phyloP scores from a whole-genome alignment of 2,329 filamentous ascomycete species.

The Venturia carpophila region DNA sequence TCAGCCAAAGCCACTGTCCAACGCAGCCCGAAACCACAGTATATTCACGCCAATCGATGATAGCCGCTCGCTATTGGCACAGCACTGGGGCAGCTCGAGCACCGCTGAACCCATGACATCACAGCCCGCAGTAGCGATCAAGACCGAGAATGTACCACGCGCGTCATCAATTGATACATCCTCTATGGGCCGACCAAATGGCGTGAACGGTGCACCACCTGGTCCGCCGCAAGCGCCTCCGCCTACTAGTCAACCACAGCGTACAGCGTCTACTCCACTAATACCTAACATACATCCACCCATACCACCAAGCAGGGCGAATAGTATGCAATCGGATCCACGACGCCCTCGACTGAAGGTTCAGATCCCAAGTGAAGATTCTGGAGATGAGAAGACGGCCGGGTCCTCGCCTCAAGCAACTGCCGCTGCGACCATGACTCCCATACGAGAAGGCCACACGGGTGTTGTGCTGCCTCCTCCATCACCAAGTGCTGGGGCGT shows the following conservation, averaged over 20 bases:
- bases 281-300: slow-evolving; percentile 65
- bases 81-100: slow-evolving; percentile 55
- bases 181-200: slow-evolving; percentile 43
- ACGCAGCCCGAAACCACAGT: slow-evolving; percentile 64
- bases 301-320: slow-evolving; percentile 51
- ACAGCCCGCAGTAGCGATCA: slow-evolving; percentile 22
- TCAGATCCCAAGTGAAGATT: slow-evolving; percentile 87
- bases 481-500: slow-evolving; percentile 76
- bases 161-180: slow-evolving; percentile 60
- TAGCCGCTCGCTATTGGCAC: slow-evolving; percentile 76
- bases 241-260: slow-evolving; percentile 37
- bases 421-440: slow-evolving; percentile 24
- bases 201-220: slow-evolving; percentile 34
- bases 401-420: slow-evolving; percentile 45
- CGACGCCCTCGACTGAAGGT: slow-evolving; percentile 81
- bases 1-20: slow-evolving; percentile 57
- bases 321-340: slow-evolving; percentile 55
- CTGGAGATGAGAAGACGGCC: slow-evolving; percentile 67
- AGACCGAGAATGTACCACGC: slow-evolving; percentile 40
- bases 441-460: slow-evolving; percentile 16
- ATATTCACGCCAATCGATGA: slow-evolving; percentile 98
- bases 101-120: slow-evolving; percentile 36
- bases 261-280: slow-evolving; percentile 51
- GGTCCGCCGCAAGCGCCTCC: slow-evolving; percentile 36
- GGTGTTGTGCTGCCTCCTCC: slow-evolving; percentile 83